Conservation (phyloP, 2,329 filamentous ascomycete genomes). For the Stachybotrys elegans region DNA sequence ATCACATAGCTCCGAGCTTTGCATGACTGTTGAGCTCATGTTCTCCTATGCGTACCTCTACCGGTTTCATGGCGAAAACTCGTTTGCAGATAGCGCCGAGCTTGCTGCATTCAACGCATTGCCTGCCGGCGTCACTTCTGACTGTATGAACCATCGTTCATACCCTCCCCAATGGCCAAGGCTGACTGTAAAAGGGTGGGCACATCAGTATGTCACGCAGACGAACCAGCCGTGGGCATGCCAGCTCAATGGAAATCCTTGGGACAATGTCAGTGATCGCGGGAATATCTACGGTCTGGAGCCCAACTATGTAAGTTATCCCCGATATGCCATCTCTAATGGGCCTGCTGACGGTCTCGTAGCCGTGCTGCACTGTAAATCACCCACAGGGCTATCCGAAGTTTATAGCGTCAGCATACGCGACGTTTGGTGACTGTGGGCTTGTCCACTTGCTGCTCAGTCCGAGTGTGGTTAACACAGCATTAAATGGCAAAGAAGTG, state of each 20-base stretch:
- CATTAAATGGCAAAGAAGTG: constrained; percentile 3
- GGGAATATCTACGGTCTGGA: constrained; percentile 31
- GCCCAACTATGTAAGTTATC: constrained; percentile 33
- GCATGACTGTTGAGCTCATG: constrained; percentile 21
- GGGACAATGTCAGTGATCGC: constrained; percentile 31
- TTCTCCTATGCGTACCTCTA: constrained; percentile 21
- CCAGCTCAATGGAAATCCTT: constrained; percentile 31
- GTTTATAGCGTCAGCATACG: constrained; percentile 31
- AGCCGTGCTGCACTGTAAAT: constrained; percentile 50
- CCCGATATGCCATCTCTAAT: neutral
- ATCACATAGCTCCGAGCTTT: constrained; percentile 16
- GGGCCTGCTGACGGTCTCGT: neutral
- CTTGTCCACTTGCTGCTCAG: constrained; percentile 42
- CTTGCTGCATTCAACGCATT: constrained; percentile 47
- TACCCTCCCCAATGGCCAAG: neutral
- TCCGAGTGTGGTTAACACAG: constrained; percentile 33
- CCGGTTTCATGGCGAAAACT: constrained; percentile 18
- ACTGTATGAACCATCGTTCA: constrained; percentile 24
- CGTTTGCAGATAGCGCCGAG: constrained; percentile 44
- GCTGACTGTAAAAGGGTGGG: constrained; percentile 29
- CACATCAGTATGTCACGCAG: constrained; percentile 46
- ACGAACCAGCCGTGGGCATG: constrained; percentile 44
- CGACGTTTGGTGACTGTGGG: constrained; percentile 29
- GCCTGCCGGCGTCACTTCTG: constrained; percentile 38
- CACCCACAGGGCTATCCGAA: constrained; percentile 50